Evolutionary conservation across 306 rosid species (phyloP), one percentile per base, ranked within the genome.

Genomic region (Mucuna pruriens): DNA sequence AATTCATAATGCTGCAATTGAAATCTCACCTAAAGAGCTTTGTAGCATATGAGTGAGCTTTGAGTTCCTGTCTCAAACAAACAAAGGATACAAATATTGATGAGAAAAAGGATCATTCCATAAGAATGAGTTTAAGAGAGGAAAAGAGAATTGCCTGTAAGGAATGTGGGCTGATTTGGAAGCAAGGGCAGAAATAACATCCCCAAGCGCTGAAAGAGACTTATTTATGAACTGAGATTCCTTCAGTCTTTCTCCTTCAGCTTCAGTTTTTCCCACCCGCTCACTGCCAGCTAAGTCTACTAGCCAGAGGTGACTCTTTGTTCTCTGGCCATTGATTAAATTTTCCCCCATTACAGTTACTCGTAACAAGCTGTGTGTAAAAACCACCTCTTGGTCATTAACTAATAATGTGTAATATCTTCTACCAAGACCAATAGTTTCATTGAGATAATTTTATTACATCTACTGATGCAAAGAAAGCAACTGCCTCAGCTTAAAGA

Each of bases 271-370:
- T 73, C 94, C 99, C 74, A 95, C 92, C 8, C 99, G 98, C 88
- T 95, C 99, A 46, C 99, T 95, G 42, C 99, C 99, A 54, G 99
- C 99, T 81, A 95, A 88, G 91, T 95, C 99, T 73, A 95, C 99
- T 9, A 95, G 92, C 99, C 99, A 95, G 65, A 95, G 99, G 78
- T 90, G 97, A 85, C 98, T 92, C 90, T 62, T 89, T 60, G 93
- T 91, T 76, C 88, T 91, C 81, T 88, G 97, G 68, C 98, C 94
- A 81, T 83, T 92, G 71, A 95, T 85, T 76, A 92, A 61, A 87
- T 83, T 92, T 82, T 90, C 94, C 63, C 97, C 98, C 71, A 86
- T 78, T 8, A 90, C 96, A 26, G 92, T 93, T 64, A 95, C 96
- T 66, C 99, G 87, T 84, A 95, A 84, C 93, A 95, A 87, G 90